These are phyloP conservation scores for Cladophialophora chaetospira DNA, from an alignment of 2,329 filamentous ascomycete genomes.

Conservation along the genomic window DNA sequence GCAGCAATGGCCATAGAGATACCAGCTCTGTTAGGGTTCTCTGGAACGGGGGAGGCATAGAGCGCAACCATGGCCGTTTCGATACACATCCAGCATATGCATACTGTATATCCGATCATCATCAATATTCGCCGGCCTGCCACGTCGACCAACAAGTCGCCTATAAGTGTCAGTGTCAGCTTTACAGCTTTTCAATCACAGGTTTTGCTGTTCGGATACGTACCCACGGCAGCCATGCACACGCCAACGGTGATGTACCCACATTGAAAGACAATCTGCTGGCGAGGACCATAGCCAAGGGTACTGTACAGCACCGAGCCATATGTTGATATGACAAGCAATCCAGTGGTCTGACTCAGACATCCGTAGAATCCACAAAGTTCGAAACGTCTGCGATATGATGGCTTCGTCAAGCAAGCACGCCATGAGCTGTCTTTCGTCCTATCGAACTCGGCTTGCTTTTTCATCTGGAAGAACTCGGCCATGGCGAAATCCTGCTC, in stretches of 20 bases:
- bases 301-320: conserved; percentile 17
- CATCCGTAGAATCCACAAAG: conserved; percentile 5
- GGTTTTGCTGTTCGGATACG: no score
- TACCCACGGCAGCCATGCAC: neutral
- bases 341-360: conserved; percentile 13
- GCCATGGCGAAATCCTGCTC: conserved; percentile 6
- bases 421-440: conserved; percentile 10
- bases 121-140: conserved; percentile 33
- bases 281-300: conserved; percentile 16
- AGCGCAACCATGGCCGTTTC: conserved; percentile 24
- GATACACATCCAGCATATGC: conserved; percentile 9
- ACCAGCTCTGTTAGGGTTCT: conserved; percentile 32
- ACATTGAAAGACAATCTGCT: conserved; percentile 14
- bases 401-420: conserved; percentile 10
- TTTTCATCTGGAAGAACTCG: conserved; percentile 25
- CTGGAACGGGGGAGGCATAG: conserved; percentile 11
- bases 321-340: conserved; percentile 22
- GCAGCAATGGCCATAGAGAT: conserved; percentile 43
- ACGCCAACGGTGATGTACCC: conserved; percentile 23
- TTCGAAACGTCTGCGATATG: conserved; percentile 16
- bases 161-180: no score
- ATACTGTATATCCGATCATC: conserved; percentile 29
- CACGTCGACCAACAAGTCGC: neutral
- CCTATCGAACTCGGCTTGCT: conserved; percentile 19
- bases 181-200: no score